A percentile compares a stretch with the other conserved stretches of the same genome.
Conservation (phyloP, 768 basidiomycete genomes). For the Leucocoprinus birnbaumii region DNA sequence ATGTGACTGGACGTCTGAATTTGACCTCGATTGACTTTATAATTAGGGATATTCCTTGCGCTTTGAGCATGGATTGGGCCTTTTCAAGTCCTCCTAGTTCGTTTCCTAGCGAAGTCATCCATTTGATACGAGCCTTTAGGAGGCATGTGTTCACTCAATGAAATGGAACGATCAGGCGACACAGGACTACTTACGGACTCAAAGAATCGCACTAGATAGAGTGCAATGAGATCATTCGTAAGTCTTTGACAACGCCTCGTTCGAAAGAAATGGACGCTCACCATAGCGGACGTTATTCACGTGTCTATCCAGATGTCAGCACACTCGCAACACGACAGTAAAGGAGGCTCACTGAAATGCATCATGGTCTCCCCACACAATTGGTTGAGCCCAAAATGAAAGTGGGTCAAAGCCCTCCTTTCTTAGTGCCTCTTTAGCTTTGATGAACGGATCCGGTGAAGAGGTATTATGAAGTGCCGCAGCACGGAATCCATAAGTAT, state of each 20-base stretch:
- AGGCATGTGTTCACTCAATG: slow-evolving; percentile 10
- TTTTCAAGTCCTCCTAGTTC: slow-evolving; percentile 57
- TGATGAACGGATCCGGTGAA: slow-evolving; percentile 20
- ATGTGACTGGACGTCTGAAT: slow-evolving; percentile 70
- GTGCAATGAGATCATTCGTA: background rate
- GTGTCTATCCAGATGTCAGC: slow-evolving; percentile 41
- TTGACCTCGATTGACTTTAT: slow-evolving; percentile 68
- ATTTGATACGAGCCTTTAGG: slow-evolving; percentile 73
- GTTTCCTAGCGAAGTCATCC: slow-evolving; percentile 56
- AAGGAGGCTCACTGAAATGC: slow-evolving; percentile 60
- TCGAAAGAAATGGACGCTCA: slow-evolving; percentile 25
- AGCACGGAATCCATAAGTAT: slow-evolving; percentile 7
- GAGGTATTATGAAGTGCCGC: slow-evolving; percentile 8
- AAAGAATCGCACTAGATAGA: slow-evolving; percentile 54
- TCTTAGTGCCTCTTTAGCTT: slow-evolving; percentile 40
- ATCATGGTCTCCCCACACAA: slow-evolving; percentile 83
- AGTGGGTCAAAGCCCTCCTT: slow-evolving; percentile 51
- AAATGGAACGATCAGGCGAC: background rate
- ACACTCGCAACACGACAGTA: background rate
- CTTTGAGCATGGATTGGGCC: slow-evolving; percentile 56
- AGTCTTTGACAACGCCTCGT: background rate
- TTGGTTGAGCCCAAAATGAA: slow-evolving; percentile 75
- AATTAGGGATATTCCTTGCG: slow-evolving; percentile 67
- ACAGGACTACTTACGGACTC: slow-evolving; percentile 50
- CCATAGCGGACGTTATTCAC: slow-evolving; percentile 78